Evolutionary conservation across 2,329 filamentous ascomycete species (phyloP).

Genomic region (Aulographum hederae): DNA sequence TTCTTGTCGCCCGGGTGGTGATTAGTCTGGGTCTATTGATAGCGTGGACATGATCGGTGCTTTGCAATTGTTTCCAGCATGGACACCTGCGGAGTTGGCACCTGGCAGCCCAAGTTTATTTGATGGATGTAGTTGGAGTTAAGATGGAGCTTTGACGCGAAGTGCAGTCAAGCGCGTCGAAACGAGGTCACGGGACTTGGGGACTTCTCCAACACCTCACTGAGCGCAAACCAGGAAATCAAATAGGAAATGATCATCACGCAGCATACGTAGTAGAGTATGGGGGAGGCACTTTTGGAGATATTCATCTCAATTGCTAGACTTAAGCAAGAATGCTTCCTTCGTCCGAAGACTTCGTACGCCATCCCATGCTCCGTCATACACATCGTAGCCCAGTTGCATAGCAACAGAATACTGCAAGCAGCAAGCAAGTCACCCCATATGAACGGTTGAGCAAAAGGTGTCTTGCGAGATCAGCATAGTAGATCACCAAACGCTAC

Average conservation of each 20-base stretch:
- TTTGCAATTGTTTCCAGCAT: background rate
- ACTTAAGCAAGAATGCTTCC: background rate
- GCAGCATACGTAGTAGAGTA: background rate
- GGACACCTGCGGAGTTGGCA: no score
- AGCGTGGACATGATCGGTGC: background rate
- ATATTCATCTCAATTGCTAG: background rate
- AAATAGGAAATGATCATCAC: no score
- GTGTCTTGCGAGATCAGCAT: no score
- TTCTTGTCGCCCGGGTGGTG: background rate
- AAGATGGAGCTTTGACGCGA: background rate
- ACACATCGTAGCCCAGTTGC: no score
- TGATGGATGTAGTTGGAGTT: background rate
- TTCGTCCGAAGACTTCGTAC: background rate
- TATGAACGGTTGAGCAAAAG: no score
- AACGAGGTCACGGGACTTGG: background rate
- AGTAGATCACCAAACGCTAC: no score
- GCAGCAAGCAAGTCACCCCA: no score
- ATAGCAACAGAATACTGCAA: no score
- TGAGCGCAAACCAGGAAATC: background rate
- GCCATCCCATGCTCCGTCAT: background rate
- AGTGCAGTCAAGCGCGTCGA: background rate
- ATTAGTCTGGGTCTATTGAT: background rate
- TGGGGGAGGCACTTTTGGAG: background rate
- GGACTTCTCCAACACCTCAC: background rate
- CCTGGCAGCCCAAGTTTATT: background rate